Evolutionary conservation across 1,284 basidiomycete genomes (phyloP).

Genomic region (Apiotrichum gracile): DNA sequence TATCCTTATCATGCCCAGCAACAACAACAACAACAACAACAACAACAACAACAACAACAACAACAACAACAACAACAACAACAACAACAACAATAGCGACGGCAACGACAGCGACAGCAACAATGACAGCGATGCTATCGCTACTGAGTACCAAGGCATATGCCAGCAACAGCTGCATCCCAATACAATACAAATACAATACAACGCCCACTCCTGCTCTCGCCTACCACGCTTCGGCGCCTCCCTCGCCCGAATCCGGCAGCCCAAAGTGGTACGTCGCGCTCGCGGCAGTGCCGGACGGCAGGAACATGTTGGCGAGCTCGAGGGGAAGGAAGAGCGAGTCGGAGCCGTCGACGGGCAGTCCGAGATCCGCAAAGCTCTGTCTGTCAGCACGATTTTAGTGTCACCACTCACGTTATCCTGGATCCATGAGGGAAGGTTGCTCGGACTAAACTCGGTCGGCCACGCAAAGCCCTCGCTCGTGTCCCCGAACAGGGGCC

Average conservation of each 20-base stretch:
- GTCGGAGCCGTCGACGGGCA: slow-evolving; percentile 82
- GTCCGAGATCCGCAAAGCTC: slow-evolving; percentile 76
- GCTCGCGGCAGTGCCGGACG: slow-evolving; percentile 29
- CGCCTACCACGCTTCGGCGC: slow-evolving; percentile 45
- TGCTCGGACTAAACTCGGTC: slow-evolving; percentile 50
- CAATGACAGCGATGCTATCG: too few relatives aligned
- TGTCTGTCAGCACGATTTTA: slow-evolving; percentile 35
- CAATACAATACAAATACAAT: too few relatives aligned
- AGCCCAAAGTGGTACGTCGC: slow-evolving; percentile 31
- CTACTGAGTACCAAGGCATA: too few relatives aligned
- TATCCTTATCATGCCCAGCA: too few relatives aligned
- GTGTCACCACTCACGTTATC: slow-evolving; percentile 58
- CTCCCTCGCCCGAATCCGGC: slow-evolving; percentile 42
- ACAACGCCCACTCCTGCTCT: too few relatives aligned
- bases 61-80: too few relatives aligned
- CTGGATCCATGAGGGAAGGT: slow-evolving; percentile 48
- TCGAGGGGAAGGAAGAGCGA: slow-evolving; percentile 68
- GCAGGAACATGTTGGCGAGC: slow-evolving; percentile 47
- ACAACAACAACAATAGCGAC: too few relatives aligned
- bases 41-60: too few relatives aligned
- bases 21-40: too few relatives aligned
- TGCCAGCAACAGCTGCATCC: too few relatives aligned
- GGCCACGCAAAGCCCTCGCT: slow-evolving; percentile 64
- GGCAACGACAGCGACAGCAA: too few relatives aligned
- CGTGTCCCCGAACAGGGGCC: slow-evolving; percentile 11